Percentiles rank a stretch among this genome's conserved stretches.
Evolutionary conservation across 257 asterid genomes (phyloP).

Genomic region (Lycium barbarum): DNA sequence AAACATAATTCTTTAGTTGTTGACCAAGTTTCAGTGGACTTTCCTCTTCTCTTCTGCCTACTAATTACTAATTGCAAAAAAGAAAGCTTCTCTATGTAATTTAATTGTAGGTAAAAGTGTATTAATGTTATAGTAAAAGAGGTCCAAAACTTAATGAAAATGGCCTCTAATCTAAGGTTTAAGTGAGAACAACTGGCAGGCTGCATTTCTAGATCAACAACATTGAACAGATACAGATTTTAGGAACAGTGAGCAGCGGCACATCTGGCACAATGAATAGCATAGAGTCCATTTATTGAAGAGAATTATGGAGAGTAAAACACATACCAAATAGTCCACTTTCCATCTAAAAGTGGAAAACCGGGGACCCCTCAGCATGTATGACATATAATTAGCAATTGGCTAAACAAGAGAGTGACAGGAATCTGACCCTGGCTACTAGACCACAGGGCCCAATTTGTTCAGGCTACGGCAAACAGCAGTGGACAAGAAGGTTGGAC

Average conservation of each 20-base stretch:
- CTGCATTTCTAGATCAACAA: slow-evolving; percentile 17
- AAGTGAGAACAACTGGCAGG: slow-evolving; percentile 12
- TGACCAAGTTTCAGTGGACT: neutral
- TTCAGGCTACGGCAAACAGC: slow-evolving; percentile 41
- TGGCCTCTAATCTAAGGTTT: slow-evolving; percentile 26
- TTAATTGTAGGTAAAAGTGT: neutral
- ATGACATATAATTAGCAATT: slow-evolving; percentile 32
- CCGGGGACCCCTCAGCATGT: slow-evolving; percentile 40
- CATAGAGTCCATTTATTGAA: slow-evolving; percentile 36
- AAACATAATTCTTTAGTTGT: neutral
- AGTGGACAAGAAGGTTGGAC: slow-evolving; percentile 34
- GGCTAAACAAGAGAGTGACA: slow-evolving; percentile 30
- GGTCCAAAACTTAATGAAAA: slow-evolving; percentile 24
- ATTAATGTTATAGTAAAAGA: neutral
- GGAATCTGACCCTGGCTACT: slow-evolving; percentile 33
- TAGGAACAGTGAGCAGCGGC: slow-evolving; percentile 38
- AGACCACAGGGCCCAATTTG: slow-evolving; percentile 44
- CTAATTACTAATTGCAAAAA: slow-evolving; percentile 10
- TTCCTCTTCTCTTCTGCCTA: neutral
- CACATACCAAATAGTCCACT: slow-evolving; percentile 42
- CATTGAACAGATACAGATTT: slow-evolving; percentile 32
- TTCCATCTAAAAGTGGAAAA: slow-evolving; percentile 35
- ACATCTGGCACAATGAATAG: slow-evolving; percentile 53
- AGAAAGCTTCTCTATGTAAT: neutral
- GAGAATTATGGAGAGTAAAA: slow-evolving; percentile 29